A percentile compares a stretch with the other conserved stretches of the same genome.
Evolutionary conservation across 768 basidiomycete species (phyloP).

Genomic region (Nevesoporus exiguus): DNA sequence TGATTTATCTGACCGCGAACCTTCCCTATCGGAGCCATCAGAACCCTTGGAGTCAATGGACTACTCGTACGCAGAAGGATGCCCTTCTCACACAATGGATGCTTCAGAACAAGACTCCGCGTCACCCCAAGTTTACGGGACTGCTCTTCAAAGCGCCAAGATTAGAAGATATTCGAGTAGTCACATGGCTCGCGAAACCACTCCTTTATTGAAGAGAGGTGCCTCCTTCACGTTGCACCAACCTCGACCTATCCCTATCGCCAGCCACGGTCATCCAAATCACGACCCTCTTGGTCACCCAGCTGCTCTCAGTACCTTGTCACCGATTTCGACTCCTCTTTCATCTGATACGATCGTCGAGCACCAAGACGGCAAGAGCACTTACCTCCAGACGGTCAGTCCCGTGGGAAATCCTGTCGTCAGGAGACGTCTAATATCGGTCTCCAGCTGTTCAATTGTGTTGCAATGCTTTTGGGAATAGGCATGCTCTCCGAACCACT

Average conservation of each 20-base stretch:
- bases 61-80: constrained; percentile 8
- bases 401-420: not conserved
- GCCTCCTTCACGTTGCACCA: constrained; percentile 33
- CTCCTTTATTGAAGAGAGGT: constrained; percentile 41
- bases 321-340: not conserved
- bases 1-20: constrained; percentile 37
- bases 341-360: constrained; percentile 1
- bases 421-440: constrained; percentile 2
- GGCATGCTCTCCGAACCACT: constrained; percentile 91
- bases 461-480: constrained; percentile 81
- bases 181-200: constrained; percentile 19
- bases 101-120: not conserved
- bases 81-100: not conserved
- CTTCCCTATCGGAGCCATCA: constrained; percentile 4
- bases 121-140: constrained; percentile 14
- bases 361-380: constrained; percentile 54
- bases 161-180: not conserved
- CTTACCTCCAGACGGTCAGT: constrained; percentile 69
- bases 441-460: constrained; percentile 77
- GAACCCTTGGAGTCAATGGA: not conserved
- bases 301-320: not conserved
- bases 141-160: constrained; percentile 22
- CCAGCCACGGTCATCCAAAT: not conserved
- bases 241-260: not conserved
- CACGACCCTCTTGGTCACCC: not conserved